Evolutionary conservation across 2,329 filamentous ascomycete genomes (phyloP).

Genomic region (Neofusicoccum parvum): DNA sequence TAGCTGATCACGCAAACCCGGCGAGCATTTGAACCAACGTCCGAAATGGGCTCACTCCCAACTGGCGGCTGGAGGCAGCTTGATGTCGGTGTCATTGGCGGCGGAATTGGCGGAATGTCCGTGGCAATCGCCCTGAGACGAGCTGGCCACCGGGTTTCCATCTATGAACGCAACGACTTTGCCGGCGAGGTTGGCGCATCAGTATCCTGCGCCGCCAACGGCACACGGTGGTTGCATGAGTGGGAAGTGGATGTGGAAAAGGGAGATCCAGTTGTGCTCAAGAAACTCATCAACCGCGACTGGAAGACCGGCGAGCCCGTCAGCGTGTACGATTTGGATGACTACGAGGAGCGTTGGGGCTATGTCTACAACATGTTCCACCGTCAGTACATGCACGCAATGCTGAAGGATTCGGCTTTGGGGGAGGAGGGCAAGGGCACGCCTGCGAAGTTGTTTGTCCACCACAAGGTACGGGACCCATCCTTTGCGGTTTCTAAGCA

Average conservation of each 20-base stretch:
- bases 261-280: slow-evolving; percentile 66
- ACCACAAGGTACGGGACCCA: slow-evolving; percentile 46
- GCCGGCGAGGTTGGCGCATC: slow-evolving; percentile 64
- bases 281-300: slow-evolving; percentile 68
- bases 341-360: slow-evolving; percentile 68
- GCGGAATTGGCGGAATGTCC: slow-evolving; percentile 57
- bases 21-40: neutral
- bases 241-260: slow-evolving; percentile 67
- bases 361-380: slow-evolving; percentile 71
- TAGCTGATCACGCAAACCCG: neutral
- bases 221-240: slow-evolving; percentile 68
- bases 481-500: neutral
- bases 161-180: slow-evolving; percentile 69
- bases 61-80: slow-evolving; percentile 28
- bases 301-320: slow-evolving; percentile 70
- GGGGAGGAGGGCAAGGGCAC: slow-evolving; percentile 55
- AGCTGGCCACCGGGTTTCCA: slow-evolving; percentile 58
- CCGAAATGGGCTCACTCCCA: slow-evolving; percentile 19
- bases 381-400: slow-evolving; percentile 67
- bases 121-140: slow-evolving; percentile 55
- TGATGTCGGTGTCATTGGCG: slow-evolving; percentile 50
- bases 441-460: slow-evolving; percentile 61
- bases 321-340: slow-evolving; percentile 64
- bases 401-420: slow-evolving; percentile 64
- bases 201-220: slow-evolving; percentile 64